Percentiles rank a stretch among this genome's conserved stretches.
These are phyloP conservation scores for Lagenaria siceraria DNA, from an alignment of 306 rosid genomes.

Conservation along the genomic window DNA sequence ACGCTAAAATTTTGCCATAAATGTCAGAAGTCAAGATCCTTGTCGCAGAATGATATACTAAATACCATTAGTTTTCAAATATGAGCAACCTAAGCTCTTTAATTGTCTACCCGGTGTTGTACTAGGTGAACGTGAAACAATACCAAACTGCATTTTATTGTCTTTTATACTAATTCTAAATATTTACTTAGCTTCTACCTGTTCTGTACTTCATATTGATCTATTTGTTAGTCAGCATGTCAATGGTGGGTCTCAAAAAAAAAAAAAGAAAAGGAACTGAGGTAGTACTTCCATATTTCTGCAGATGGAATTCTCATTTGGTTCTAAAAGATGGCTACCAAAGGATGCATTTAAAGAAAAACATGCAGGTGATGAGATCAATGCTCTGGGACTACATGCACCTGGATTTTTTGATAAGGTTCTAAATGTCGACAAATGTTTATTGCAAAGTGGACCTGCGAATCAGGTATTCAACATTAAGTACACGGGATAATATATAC, in stretches of 20 bases:
- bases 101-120: neutral
- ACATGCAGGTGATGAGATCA: slow-evolving; percentile 23
- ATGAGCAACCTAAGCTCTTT: neutral
- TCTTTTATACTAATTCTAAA: neutral
- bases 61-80: neutral
- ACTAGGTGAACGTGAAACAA: neutral
- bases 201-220: neutral
- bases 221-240: neutral
- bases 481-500: neutral
- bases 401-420: slow-evolving; percentile 68
- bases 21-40: neutral
- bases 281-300: slow-evolving; percentile 11
- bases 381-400: slow-evolving; percentile 56
- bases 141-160: neutral
- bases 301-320: slow-evolving; percentile 98
- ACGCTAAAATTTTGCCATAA: neutral
- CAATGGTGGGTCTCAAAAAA: neutral
- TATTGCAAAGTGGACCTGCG: slow-evolving; percentile 67
- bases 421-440: slow-evolving; percentile 64
- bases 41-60: neutral
- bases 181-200: neutral
- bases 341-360: slow-evolving; percentile 38
- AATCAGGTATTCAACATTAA: slow-evolving; percentile 35
- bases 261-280: neutral
- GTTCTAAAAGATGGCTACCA: slow-evolving; percentile 65